Evolutionary conservation across 345 rosid species (phyloP).

Genomic region (Boechera stricta): DNA sequence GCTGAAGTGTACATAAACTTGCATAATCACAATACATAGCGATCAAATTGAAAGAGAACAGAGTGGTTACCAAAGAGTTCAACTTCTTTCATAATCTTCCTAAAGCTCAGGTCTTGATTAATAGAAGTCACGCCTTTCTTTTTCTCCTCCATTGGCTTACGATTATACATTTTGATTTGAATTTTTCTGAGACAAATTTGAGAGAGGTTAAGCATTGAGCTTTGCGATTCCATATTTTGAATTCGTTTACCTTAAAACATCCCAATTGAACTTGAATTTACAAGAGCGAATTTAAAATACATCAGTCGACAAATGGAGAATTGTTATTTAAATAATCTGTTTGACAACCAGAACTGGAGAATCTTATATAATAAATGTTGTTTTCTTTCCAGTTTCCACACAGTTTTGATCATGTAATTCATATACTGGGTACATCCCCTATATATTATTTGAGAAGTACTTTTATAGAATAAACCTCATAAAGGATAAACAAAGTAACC

Average conservation of each 20-base stretch:
- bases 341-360: slow-evolving; percentile 18
- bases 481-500: too few species aligned
- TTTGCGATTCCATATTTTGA: background rate
- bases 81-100: slow-evolving; percentile 58
- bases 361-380: too few species aligned
- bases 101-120: slow-evolving; percentile 44
- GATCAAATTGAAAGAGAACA: background rate
- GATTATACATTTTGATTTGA: slow-evolving; percentile 5
- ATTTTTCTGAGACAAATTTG: slow-evolving; percentile 7
- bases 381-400: too few species aligned
- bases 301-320: slow-evolving; percentile 15
- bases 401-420: too few species aligned
- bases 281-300: slow-evolving; percentile 14
- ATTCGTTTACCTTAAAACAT: background rate
- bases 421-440: too few species aligned
- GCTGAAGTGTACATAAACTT: background rate
- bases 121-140: slow-evolving; percentile 36
- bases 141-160: slow-evolving; percentile 46
- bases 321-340: slow-evolving; percentile 19
- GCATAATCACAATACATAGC: background rate
- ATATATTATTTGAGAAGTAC: too few species aligned
- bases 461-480: too few species aligned
- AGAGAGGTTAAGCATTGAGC: background rate
- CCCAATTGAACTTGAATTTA: background rate
- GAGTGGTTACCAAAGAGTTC: slow-evolving; percentile 45